Evolutionary conservation across 306 rosid species (phyloP).

Genomic region (Casuarina equisetifolia): DNA sequence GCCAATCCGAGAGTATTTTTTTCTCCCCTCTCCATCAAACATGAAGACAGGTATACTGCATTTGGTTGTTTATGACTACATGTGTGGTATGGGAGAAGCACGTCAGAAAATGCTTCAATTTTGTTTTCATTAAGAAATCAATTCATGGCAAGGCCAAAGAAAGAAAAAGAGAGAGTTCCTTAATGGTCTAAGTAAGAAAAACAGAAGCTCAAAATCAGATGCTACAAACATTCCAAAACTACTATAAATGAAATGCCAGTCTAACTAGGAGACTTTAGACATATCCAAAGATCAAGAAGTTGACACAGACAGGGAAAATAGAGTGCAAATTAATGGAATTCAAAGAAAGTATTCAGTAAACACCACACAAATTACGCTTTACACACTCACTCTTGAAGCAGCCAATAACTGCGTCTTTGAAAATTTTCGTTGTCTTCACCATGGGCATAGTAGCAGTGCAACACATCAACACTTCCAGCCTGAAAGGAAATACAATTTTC

Average conservation of each 20-base stretch:
- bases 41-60: background rate
- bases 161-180: background rate
- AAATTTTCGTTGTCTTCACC: slow-evolving; percentile 80
- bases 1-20: too few species aligned
- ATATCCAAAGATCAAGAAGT: background rate
- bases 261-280: background rate
- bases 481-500: slow-evolving; percentile 31
- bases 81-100: background rate
- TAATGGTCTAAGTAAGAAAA: background rate
- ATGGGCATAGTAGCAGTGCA: slow-evolving; percentile 92
- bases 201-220: background rate
- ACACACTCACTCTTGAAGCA: slow-evolving; percentile 85
- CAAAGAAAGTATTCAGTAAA: background rate
- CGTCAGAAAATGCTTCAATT: background rate
- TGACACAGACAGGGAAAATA: background rate
- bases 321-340: slow-evolving; percentile 12
- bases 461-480: slow-evolving; percentile 79
- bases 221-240: background rate
- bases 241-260: background rate
- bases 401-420: slow-evolving; percentile 91
- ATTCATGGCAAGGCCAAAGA: slow-evolving; percentile 8
- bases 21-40: background rate
- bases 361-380: slow-evolving; percentile 3
- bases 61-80: background rate
- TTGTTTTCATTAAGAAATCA: background rate